Base-by-base conservation (phyloP, 2,329 filamentous ascomycete genomes). In the Fusarium chuoi region DNA sequence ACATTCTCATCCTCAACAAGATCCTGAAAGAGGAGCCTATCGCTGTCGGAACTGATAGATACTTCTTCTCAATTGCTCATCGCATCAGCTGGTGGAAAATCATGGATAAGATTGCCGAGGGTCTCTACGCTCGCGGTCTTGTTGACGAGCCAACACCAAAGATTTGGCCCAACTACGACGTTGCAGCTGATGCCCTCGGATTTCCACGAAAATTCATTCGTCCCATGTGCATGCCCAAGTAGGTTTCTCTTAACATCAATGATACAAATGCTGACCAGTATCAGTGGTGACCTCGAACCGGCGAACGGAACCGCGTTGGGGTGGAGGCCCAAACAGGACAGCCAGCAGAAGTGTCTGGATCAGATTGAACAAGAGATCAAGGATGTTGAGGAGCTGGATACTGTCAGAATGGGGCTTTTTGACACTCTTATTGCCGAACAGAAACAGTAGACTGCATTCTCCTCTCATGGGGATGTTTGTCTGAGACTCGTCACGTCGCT, bases 11-110 rank as follows among this genome's bases (percentile, higher is more conserved):
- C 5, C 28, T 79, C 7, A 69, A 72, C 24, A 80, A 78, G 30
- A 78, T 83, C 24, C 35, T 82, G 4, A 65, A 75, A n/a, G 64
- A 73, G 36, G 74, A 81, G 28, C 36, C 71, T 1, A 63, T 81
- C 11, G 77, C 79, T 5, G 79, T 62, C 39, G 80, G 79, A 1
- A 74, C 78, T 22, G 62, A 81, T 0, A 81, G 82, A 3, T 83
- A 82, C 62, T 82, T 82, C 64, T 83, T 83, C 45, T 74, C 75
- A 8, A 57, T 78, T 18, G 78, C 78, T 7, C 80, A 83, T 41
- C 72, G 68, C 13, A 52, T 68, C 0, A 62, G 73, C 14, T 81
- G 78, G 76, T 82, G 79, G 80, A 75, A 77, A 2, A 54, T 81
- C 33, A 75, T 79, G 76, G 64, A 81, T 3, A 60, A 70, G 12